Base-by-base conservation (phyloP, 202 grass and related monocot species). In the Setaria viridis region DNA sequence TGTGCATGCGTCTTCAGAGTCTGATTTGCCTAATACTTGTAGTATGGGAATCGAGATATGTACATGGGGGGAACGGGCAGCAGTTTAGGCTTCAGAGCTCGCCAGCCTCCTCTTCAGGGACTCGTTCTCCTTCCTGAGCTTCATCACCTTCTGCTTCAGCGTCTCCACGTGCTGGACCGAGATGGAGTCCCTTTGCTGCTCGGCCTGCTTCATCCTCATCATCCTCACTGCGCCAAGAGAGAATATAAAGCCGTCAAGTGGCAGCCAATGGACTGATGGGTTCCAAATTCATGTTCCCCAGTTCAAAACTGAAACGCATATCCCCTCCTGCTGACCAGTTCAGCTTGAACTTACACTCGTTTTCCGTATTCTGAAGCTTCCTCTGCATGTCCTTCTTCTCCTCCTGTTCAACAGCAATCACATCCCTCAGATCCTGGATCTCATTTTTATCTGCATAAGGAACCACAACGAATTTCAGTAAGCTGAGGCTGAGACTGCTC, bases 111-210 rank as follows among this genome's bases (percentile, higher is more conserved):
- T 82, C 87, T 97, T 97, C 32, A 94, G 77, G 45, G 89, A 94
- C 64, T 94, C 94, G 14, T 97, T 94, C 72, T 94, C 94, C 85
- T 97, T 92, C 32, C 87, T 81, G 41, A 97, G 85, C 74, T 92
- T 97, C 94, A 97, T 97, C 2, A 90, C 90, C 85, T 94, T 97
- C 80, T 97, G 91, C 85, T 97, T 97, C 88, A 94, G 81, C 43
- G 85, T 70, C 20, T 97, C 91, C 70, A 94, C 91, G 41, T 94
- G 91, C 80, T 87, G 90, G 74, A 90, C 54, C 2, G 87, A 89
- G 17, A 97, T 65, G 0, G 87, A 90, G 78, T 94, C 91, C 64
- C 91, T 89, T 54, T 92, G 95, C 91, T 94, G 95, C 70, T 98
- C 89, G 10, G 82, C 81, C 80, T 94, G 95, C 65, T 91, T 92